Percentiles rank a stretch among this genome's conserved stretches.
Conservation (phyloP, 495 filamentous ascomycete species). For the Xylaria flabelliformis region DNA sequence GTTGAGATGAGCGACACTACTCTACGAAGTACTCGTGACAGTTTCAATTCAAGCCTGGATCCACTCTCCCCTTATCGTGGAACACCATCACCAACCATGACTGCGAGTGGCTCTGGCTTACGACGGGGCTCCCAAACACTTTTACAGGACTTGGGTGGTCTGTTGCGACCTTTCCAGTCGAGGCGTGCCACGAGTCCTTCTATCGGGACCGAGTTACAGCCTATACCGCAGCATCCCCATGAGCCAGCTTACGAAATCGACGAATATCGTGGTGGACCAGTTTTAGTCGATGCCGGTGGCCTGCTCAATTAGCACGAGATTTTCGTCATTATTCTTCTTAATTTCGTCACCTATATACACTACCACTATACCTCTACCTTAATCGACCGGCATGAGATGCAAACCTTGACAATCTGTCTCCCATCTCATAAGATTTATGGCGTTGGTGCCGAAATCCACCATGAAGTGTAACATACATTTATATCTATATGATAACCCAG, state of each 20-base stretch:
- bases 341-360: constrained; percentile 1
- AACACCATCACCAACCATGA: constrained; percentile 42
- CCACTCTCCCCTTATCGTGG: constrained; percentile 37
- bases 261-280: constrained; percentile 39
- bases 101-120: constrained; percentile 43
- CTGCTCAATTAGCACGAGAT: constrained; percentile 44
- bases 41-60: constrained; percentile 41
- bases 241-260: constrained; percentile 29
- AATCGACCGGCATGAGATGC: constrained; percentile 2
- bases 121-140: constrained; percentile 58
- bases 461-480: constrained; percentile 32
- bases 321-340: not conserved
- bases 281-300: constrained; percentile 63
- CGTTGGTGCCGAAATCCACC: constrained; percentile 26
- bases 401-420: not conserved
- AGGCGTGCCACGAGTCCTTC: constrained; percentile 34
- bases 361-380: not conserved
- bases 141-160: constrained; percentile 65
- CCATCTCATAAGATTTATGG: constrained; percentile 34
- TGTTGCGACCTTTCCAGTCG: constrained; percentile 46
- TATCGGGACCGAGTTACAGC: constrained; percentile 42
- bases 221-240: constrained; percentile 46
- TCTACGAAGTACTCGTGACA: constrained; percentile 40
- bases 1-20: constrained; percentile 36
- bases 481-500: constrained; percentile 31